Evolutionary conservation across 108 stramenopile genomes (phyloP).

Genomic region (Skeletonema costatum): DNA sequence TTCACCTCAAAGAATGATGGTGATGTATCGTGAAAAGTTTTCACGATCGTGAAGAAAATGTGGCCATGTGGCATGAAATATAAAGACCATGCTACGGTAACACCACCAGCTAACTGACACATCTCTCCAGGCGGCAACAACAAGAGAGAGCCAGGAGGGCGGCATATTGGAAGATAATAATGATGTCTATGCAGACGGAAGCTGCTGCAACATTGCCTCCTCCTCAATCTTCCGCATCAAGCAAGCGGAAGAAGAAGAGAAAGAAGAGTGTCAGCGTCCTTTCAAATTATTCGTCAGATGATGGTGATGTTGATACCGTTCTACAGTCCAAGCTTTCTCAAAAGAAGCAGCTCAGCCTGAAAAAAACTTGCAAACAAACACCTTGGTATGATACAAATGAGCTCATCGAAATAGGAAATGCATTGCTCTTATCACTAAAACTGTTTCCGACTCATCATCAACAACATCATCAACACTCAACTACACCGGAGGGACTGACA

Average conservation of each 20-base stretch:
- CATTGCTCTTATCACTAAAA: conserved; percentile 29
- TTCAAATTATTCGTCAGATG: conserved; percentile 61
- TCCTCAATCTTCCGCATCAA: neutral
- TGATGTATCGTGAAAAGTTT: no score
- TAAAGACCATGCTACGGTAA: no score
- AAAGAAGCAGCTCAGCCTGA: conserved; percentile 27
- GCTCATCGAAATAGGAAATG: conserved; percentile 20
- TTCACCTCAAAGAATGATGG: no score
- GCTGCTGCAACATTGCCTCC: neutral
- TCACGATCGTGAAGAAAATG: no score
- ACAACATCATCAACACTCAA: neutral
- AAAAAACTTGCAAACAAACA: conserved; percentile 25
- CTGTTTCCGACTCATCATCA: conserved; percentile 28
- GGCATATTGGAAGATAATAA: neutral
- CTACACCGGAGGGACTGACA: conserved; percentile 11
- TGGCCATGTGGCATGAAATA: no score
- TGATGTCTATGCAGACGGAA: neutral
- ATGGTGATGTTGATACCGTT: neutral
- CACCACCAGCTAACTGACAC: no score
- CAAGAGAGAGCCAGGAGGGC: no score
- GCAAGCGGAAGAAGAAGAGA: conserved; percentile 34
- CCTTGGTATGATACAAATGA: conserved; percentile 51
- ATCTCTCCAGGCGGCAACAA: no score
- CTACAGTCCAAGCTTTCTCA: conserved; percentile 28
- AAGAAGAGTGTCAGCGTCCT: conserved; percentile 52